Evolutionary conservation across 169 alveolate genomes (phyloP).

Genomic region (Plasmodium gonderi): DNA sequence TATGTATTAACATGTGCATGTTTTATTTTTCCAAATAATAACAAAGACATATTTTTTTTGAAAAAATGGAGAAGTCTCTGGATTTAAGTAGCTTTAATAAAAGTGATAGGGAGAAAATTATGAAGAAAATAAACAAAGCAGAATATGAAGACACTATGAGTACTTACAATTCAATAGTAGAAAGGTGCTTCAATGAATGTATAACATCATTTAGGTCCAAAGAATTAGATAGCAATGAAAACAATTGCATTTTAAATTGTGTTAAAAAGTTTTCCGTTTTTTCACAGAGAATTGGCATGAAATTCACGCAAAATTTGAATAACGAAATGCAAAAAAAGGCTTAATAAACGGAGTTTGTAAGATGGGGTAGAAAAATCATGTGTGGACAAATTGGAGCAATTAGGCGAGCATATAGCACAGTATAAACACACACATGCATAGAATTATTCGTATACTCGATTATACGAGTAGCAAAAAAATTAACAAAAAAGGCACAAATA

Average conservation of each 20-base stretch:
- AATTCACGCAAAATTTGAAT: conserved; percentile 82
- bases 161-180: conserved; percentile 85
- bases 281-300: conserved; percentile 82
- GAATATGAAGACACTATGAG: conserved; percentile 86
- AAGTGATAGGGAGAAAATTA: conserved; percentile 78
- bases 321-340: conserved; percentile 62
- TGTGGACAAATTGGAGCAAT: background rate
- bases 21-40: background rate
- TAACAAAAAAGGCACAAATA: background rate
- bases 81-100: conserved; percentile 73
- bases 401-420: background rate
- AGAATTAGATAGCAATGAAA: conserved; percentile 82
- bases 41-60: background rate
- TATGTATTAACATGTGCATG: conserved; percentile 1
- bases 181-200: conserved; percentile 84
- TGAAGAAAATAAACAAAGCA: conserved; percentile 81
- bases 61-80: conserved; percentile 72
- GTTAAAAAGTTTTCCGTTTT: conserved; percentile 83
- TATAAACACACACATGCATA: no score
- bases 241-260: conserved; percentile 82
- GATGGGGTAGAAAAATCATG: background rate
- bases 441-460: background rate
- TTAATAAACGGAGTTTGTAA: background rate
- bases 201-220: conserved; percentile 81
- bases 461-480: background rate